Evolutionary conservation across 2,329 filamentous ascomycete species (phyloP), one percentile per base, ranked within the genome.

Genomic region (Sclerotinia glacialis): DNA sequence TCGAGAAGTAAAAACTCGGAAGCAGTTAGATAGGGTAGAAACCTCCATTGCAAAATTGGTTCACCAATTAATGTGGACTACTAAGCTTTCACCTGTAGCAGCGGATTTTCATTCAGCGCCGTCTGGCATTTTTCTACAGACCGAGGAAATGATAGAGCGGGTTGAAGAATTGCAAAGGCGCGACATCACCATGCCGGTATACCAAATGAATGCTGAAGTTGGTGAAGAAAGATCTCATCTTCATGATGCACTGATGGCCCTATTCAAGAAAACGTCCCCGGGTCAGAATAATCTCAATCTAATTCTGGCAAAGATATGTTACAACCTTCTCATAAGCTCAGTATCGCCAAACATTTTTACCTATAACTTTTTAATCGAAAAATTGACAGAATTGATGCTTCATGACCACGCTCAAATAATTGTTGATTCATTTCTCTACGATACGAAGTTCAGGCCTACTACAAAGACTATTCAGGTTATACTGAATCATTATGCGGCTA

Each of bases 311-410:
- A 79, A 80, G 65, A 77, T 86, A 23, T 83, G 80, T 67, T 88
- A 88, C 77, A 92, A 91, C 73, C 78, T 95, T 3, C 81, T 92
- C 21, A 79, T 86, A 4, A 86, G 85, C 2, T 76, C 82, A 2
- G 80, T 85, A 23, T 84, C 86, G 0, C 89, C 90, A 0, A 85
- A 85, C 69, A 83, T 90, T 46, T 81, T 86, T 70, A 92, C 88
- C 4, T 92, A 88, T 78, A 93, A 93, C 73, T 82, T 83, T 16
- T 81, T 95, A 34, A 83, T 94, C 3, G 76, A 84, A n/a, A 84
- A 85, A n/a, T 86, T 94, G 61, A 81, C 83, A 63, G 79, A 80
- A 42, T 74, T 82, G 6, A 79, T 81, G 37, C 78, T 82, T 63
- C 79, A 82, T 65, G 77, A 79, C 47, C 77, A 89, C 23, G 81